Conservation (phyloP, 192 early-diverging fungal species). For the Linnemannia zychae region DNA sequence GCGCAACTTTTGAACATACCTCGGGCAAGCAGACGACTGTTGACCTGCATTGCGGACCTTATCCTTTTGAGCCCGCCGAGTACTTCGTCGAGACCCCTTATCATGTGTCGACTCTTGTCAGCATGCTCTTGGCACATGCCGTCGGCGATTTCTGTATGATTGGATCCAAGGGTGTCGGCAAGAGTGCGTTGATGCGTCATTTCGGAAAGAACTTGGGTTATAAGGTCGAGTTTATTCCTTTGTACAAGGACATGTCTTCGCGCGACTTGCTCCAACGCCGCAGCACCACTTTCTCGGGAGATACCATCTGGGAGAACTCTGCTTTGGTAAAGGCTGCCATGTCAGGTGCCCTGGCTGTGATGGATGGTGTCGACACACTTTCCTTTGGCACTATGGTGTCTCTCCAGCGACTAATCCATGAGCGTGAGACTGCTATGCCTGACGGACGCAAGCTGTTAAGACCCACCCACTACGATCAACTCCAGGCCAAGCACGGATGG, state of each 20-base stretch:
- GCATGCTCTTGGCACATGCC: slow-evolving; percentile 71
- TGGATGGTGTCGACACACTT: slow-evolving; percentile 83
- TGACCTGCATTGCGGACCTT: slow-evolving; percentile 58
- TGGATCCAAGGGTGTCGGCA: slow-evolving; percentile 82
- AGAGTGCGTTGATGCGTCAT: slow-evolving; percentile 74
- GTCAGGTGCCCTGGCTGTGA: slow-evolving; percentile 76
- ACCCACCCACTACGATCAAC: slow-evolving; percentile 65
- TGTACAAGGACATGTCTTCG: slow-evolving; percentile 86
- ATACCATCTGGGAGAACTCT: slow-evolving; percentile 84
- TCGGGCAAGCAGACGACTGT: slow-evolving; percentile 49
- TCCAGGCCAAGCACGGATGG: slow-evolving; percentile 63
- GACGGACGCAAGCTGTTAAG: slow-evolving; percentile 73
- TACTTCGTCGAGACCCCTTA: slow-evolving; percentile 74
- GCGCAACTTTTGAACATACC: slow-evolving; percentile 49
- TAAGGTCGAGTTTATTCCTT: slow-evolving; percentile 76
- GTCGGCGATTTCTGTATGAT: slow-evolving; percentile 78
- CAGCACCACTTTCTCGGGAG: slow-evolving; percentile 75
- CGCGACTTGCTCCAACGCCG: slow-evolving; percentile 84
- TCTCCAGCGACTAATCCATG: slow-evolving; percentile 73
- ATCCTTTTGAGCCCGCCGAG: slow-evolving; percentile 59
- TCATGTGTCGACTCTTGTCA: slow-evolving; percentile 60
- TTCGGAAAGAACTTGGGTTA: slow-evolving; percentile 68
- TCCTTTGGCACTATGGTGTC: slow-evolving; percentile 77
- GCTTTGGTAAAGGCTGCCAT: slow-evolving; percentile 79
- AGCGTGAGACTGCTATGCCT: slow-evolving; percentile 78